Evolutionary conservation across 1,139 yeast genomes (phyloP), one percentile per base, ranked within the genome.

Genomic region (Yamadazyma pseudoaaseri): DNA sequence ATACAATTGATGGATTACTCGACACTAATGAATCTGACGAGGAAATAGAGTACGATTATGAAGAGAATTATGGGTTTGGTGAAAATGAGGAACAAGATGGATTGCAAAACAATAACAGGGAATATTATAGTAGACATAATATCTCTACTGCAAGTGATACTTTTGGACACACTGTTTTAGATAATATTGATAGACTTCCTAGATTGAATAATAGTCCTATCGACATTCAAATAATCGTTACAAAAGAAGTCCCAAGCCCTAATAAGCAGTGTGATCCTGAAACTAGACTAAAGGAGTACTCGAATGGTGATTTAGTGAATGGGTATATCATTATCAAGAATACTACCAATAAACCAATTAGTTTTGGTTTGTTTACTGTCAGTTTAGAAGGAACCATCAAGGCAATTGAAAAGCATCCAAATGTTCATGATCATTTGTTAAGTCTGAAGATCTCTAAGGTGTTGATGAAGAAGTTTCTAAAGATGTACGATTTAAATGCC

Each of bases 401-500:
- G 39, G 58, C 63, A 3, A 55, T 62, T 5, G 68, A 65, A 41
- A 26, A 16, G 12, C 36, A 34, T 14, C 34, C 40, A 2, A 38
- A 50, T 23, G 38, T 42, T 1, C 33, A 39, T 9, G 42, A 49
- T 2, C 28, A 34, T 26, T 52, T 46, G 18, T 21, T 27, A 5
- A 30, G 17, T 21, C 47, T 51, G 26, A 54, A 52, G 37, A 57
- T 49, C 37, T 55, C 54, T 34, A 61, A 58, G 37, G 56, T 65
- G 11, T 45, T 67, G 33, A 61, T 65, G 56, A 69, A 69, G 45
- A 70, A 70, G 48, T 62, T 69, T 35, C 46, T 70, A 31, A 69
- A 69, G 39, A 70, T 70, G 76, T 68, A 65, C 42, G 76, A 70
- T 42, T 54, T 70, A 35, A 64, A 65, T 46, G 76, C 76, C 5